These are phyloP conservation scores for Cutaneotrichosporon mucoides DNA, from an alignment of 1,284 basidiomycete genomes.

Conservation along the genomic window DNA sequence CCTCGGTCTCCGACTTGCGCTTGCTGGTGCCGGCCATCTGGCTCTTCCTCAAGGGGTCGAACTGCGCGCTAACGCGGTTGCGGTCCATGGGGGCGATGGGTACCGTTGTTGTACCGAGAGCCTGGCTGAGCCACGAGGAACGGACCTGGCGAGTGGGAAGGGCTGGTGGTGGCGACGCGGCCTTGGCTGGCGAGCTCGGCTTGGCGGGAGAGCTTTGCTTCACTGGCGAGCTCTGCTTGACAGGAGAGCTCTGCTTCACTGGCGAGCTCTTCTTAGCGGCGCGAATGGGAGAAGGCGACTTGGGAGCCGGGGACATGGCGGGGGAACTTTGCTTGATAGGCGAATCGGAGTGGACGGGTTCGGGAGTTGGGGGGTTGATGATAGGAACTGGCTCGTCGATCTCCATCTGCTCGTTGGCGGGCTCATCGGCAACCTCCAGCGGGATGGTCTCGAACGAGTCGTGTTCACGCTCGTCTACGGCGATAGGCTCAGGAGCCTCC, in stretches of 20 bases:
- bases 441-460: constrained; percentile 4
- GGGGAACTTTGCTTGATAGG: too few relatives aligned
- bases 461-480: not conserved
- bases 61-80: constrained; percentile 10
- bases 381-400: not conserved
- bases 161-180: not conserved
- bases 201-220: not conserved
- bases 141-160: constrained; percentile 36
- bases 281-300: not conserved
- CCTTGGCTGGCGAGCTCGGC: constrained; percentile 1
- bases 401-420: not conserved
- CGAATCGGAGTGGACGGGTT: too few relatives aligned
- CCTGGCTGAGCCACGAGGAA: constrained; percentile 46
- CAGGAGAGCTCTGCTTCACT: too few relatives aligned
- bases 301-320: not conserved
- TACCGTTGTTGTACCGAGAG: constrained; percentile 33
- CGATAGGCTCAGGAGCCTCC: constrained; percentile 1
- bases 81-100: not conserved
- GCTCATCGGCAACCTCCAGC: not conserved
- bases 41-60: constrained; percentile 28
- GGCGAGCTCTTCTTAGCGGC: too few relatives aligned
- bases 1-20: constrained; percentile 35
- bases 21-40: constrained; percentile 32
- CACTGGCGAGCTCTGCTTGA: not conserved
- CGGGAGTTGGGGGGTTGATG: too few relatives aligned